Percentiles rank a stretch among this genome's conserved stretches.
Conservation (phyloP, 345 rosid genomes). For the Turnera subulata region DNA sequence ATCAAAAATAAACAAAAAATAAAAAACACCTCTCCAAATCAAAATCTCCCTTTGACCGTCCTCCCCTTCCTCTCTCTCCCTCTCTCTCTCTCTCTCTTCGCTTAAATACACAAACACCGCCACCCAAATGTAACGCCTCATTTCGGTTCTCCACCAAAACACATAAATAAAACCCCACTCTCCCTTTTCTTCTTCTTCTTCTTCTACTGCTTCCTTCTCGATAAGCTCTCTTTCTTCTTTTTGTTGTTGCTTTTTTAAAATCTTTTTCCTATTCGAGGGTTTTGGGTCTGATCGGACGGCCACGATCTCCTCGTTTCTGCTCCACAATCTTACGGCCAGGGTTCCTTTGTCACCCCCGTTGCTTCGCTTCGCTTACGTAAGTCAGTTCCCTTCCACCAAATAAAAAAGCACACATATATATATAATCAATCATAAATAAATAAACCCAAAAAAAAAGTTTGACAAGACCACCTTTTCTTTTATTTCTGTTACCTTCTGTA, state of each 20-base stretch:
- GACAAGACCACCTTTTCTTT: too few relatives aligned
- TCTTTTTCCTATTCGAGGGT: background rate
- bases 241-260: background rate
- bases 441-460: too few relatives aligned
- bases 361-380: slow-evolving; percentile 21
- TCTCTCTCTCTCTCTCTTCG: background rate
- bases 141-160: too few relatives aligned
- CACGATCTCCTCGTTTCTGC: slow-evolving; percentile 29
- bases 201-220: background rate
- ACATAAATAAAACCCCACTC: too few relatives aligned
- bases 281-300: slow-evolving; percentile 28
- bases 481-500: too few relatives aligned
- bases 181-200: background rate
- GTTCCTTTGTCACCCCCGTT: slow-evolving; percentile 20
- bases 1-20: too few relatives aligned
- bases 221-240: background rate
- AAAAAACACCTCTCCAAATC: too few relatives aligned
- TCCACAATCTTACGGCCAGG: slow-evolving; percentile 36
- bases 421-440: too few relatives aligned
- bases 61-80: background rate
- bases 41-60: background rate
- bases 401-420: too few relatives aligned
- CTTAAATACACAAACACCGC: background rate
- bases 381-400: too few relatives aligned
- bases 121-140: too few relatives aligned